Percentiles rank a stretch among this genome's conserved stretches.
Conservation (phyloP, 306 rosid species). For the Acacia crassicarpa region DNA sequence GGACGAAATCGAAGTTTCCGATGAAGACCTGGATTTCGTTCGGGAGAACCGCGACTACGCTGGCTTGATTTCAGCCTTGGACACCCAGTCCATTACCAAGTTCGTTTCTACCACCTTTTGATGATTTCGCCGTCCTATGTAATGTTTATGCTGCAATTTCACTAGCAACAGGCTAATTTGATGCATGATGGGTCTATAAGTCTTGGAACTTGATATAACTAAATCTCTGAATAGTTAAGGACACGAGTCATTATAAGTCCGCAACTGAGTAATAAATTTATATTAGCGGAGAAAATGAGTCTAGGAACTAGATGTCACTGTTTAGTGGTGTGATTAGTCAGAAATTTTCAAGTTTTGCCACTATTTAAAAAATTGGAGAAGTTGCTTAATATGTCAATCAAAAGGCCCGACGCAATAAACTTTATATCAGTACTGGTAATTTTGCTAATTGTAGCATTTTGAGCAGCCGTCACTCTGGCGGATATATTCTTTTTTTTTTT, state of each 20-base stretch:
- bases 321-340: constrained; percentile 4
- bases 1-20: constrained; percentile 83
- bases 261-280: not conserved
- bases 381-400: not conserved
- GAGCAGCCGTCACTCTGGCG: not conserved
- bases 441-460: not conserved
- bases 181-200: not conserved
- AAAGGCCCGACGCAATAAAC: not conserved
- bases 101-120: constrained; percentile 26
- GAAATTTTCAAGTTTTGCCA: not conserved
- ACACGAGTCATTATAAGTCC: not conserved
- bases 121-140: not conserved
- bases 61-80: constrained; percentile 61
- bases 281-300: not conserved
- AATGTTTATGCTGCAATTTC: not conserved
- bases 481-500: too few species aligned
- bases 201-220: not conserved
- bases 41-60: constrained; percentile 66
- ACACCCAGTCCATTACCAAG: constrained; percentile 87
- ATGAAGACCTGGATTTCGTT: constrained; percentile 75
- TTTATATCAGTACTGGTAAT: not conserved
- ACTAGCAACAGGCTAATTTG: not conserved
- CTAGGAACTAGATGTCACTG: not conserved
- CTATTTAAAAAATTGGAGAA: not conserved
- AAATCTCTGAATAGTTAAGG: not conserved